Evolutionary conservation across 768 basidiomycete genomes (phyloP), one percentile per base, ranked within the genome.

Genomic region (Nidularia sp.): DNA sequence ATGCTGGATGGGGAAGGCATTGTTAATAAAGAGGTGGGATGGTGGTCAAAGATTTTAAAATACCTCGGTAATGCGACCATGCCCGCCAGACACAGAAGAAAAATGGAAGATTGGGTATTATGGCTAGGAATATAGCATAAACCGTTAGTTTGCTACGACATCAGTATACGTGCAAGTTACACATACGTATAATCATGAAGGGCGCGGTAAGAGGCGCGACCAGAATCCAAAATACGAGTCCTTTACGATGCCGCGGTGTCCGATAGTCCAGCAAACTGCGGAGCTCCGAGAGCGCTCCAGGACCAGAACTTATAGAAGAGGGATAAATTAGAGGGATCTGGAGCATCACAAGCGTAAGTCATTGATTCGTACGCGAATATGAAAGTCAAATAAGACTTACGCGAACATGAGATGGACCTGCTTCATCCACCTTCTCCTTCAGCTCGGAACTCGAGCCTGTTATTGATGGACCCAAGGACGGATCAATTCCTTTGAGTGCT

Each of bases 11-110:
- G 32, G 25, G 25, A 29, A 29, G 25, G 25, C 4, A 29, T 29
- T 29, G 25, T 29, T 29, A 29, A 29, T 29, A 29, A 29, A 29
- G 25, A 29, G 4, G 4, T 4, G 25, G 4, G 4, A 29, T 29
- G 25, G 25, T 29, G 25, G 25, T 29, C 4, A 29, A 29, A 29
- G 25, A 29, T 29, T 29, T 29, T 29, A 29, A 29, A 29, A 29
- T 29, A 88, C 89, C 88, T 77, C 75, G 80, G 63, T 86, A 92
- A 66, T 93, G 90, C 39, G 84, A 86, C 89, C 89, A 93, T 42
- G 88, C 84, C 43, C 90, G 77, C 90, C 90, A 93, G 7, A 75
- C 79, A 59, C 88, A 90, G 67, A 88, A 93, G 72, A 93, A 90
- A 64, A 93, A 86, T 0, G 90, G 90, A 18, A 93, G 66, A 63